Percentiles rank a stretch among this genome's conserved stretches.
phyloP scores from a whole-genome alignment of 148 eudicot genomes.

The Cornus florida region DNA sequence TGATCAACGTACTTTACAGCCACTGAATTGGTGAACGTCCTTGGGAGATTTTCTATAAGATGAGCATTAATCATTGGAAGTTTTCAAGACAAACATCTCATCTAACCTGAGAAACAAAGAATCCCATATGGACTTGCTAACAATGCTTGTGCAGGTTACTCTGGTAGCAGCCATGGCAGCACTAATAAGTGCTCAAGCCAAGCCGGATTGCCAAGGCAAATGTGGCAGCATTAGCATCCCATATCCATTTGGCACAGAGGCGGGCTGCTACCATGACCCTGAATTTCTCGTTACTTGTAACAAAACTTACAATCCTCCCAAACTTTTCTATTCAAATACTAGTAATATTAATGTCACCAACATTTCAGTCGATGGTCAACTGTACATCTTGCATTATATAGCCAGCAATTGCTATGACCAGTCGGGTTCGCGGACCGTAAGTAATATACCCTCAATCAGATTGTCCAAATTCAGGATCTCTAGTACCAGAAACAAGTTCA shows the following conservation, averaged over 20 bases:
- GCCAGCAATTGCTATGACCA: not conserved
- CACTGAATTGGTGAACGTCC: too few species aligned
- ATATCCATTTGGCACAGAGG: not conserved
- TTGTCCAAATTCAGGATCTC: conserved; percentile 30
- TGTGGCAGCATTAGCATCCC: not conserved
- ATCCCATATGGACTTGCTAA: too few species aligned
- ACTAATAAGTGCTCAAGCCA: not conserved
- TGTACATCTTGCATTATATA: not conserved
- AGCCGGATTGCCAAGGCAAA: not conserved
- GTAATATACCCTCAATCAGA: not conserved
- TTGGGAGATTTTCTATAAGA: too few species aligned
- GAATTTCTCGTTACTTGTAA: not conserved
- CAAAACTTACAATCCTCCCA: not conserved
- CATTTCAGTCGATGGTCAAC: not conserved
- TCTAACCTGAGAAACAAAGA: too few species aligned
- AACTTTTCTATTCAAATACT: not conserved
- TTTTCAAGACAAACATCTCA: too few species aligned
- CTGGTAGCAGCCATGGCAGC: too few species aligned
- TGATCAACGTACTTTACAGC: too few species aligned
- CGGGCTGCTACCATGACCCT: not conserved
- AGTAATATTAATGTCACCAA: not conserved
- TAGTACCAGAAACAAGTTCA: conserved; percentile 18
- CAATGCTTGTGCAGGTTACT: too few species aligned
- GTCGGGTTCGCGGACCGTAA: not conserved
- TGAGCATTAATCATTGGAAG: too few species aligned